Base-by-base conservation (phyloP, 495 filamentous ascomycete genomes). In the Pseudomonodictys pantanalensis region DNA sequence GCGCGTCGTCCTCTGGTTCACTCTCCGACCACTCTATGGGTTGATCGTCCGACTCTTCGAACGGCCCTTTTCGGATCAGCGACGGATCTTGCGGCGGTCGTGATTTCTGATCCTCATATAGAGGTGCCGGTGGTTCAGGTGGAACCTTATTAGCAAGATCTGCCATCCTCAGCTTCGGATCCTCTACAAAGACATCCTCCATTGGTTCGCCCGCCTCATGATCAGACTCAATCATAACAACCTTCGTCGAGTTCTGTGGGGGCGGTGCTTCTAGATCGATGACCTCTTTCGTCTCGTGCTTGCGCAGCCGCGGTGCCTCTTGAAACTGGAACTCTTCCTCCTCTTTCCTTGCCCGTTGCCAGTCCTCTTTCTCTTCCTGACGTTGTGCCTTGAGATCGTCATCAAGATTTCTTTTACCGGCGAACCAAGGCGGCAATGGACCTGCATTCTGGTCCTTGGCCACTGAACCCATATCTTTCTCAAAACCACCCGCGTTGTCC, bases 351-450 rank as follows among this genome's bases (percentile, higher is more conserved):
- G 60, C 57, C 47, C 39, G 35, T 55, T 71, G 43, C 52, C 66
- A 39, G 17, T 70, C 69, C 39, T 68, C 47, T 23, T 62, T 67
- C 55, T 74, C 72, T 22, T 69, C 39, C 20, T 49, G 52, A 49
- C 65, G 65, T 62, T 77, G 70, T 33, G 66, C 69, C 15, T 71
- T 71, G 65, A 71, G 20, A 15, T 70, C 71, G 22, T 69, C 52
- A 25, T 70, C 35, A 20, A 73, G 69, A 51, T 73, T 70, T 5
- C 54, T 38, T 35, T 71, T 67, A 2, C 79, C 78, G 22, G 78
- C 77, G 66, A 98, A 89, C 93, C 93, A 98, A 3, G 93, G 92
- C 1, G 93, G 93, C 28, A 97, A 69, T 11, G 86, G 85, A 33
- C 77, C 76, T 0, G 81, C 72, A 3, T 79, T 74, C 56, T 86